Conservation (phyloP, 495 filamentous ascomycete species). For the Tuber microsphaerosporum region DNA sequence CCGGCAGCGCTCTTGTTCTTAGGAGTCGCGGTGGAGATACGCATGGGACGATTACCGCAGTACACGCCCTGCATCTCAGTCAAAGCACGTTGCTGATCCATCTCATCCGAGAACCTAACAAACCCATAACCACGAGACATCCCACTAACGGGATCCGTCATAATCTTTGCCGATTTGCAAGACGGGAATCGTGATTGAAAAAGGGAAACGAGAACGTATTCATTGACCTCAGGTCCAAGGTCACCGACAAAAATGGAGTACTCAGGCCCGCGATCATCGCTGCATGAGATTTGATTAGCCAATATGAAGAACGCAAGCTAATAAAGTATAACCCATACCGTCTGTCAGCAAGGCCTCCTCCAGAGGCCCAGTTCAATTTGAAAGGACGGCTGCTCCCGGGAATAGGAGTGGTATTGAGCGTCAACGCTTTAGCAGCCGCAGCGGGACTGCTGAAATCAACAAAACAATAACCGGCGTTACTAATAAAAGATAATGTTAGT, state of each 20-base stretch:
- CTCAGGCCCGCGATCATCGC: conserved; percentile 93
- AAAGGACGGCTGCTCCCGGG: conserved; percentile 92
- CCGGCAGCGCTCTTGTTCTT: conserved; percentile 72
- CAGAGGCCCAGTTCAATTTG: conserved; percentile 99
- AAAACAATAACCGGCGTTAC: conserved; percentile 98
- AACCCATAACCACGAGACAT: conserved; percentile 98
- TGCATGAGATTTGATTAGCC: conserved; percentile 40
- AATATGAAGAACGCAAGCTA: conserved; percentile 2
- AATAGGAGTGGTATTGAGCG: conserved; percentile 80
- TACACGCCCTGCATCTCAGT: conserved; percentile 99
- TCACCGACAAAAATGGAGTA: conserved; percentile 97
- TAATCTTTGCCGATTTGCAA: conserved; percentile 99
- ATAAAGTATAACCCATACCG: conserved; percentile 52
- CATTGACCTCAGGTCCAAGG: conserved; percentile 95
- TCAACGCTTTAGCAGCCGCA: conserved; percentile 82
- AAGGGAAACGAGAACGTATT: conserved; percentile 92
- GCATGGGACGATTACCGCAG: conserved; percentile 97
- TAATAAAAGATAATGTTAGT: conserved; percentile 50
- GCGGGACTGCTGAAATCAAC: conserved; percentile 82
- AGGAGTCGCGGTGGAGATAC: conserved; percentile 93
- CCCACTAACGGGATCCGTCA: conserved; percentile 96
- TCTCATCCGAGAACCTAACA: conserved; percentile 89
- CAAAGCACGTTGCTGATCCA: conserved; percentile 88
- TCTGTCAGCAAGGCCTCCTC: conserved; percentile 88
- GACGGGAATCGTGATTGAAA: conserved; percentile 94